phyloP scores from a whole-genome alignment of 208 protist species.

The Crithidia bombi region DNA sequence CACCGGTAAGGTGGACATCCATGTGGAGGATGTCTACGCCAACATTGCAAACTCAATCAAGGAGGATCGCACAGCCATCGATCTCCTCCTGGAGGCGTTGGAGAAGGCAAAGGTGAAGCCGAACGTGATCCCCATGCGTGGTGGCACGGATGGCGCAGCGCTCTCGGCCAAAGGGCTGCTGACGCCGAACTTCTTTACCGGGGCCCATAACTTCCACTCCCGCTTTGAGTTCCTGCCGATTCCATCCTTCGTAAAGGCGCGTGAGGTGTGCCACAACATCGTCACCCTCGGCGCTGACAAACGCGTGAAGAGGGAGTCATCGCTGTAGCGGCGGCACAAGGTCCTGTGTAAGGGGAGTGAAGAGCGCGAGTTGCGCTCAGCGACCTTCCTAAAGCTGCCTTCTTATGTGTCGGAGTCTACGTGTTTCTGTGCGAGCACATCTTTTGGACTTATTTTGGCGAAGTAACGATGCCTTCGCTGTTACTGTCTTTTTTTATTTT shows the following conservation, averaged over 20 bases:
- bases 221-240: constrained; percentile 84
- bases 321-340: constrained; percentile 8
- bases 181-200: constrained; percentile 89
- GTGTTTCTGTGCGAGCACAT: no score
- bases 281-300: constrained; percentile 56
- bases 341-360: background rate
- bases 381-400: no score
- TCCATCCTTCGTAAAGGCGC: constrained; percentile 83
- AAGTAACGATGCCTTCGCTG: no score
- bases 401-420: no score
- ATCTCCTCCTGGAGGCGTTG: constrained; percentile 76
- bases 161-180: constrained; percentile 71
- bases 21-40: constrained; percentile 71
- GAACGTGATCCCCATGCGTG: constrained; percentile 84
- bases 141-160: constrained; percentile 82
- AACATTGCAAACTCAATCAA: constrained; percentile 77
- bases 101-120: constrained; percentile 57
- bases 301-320: constrained; percentile 23
- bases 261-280: constrained; percentile 78
- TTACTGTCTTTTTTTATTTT: no score
- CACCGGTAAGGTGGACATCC: constrained; percentile 63
- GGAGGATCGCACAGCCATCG: constrained; percentile 63
- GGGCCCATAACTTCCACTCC: constrained; percentile 91
- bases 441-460: no score
- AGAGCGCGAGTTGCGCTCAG: background rate